Conservation (phyloP, 2,329 filamentous ascomycete genomes). For the Talaromyces sp. region DNA sequence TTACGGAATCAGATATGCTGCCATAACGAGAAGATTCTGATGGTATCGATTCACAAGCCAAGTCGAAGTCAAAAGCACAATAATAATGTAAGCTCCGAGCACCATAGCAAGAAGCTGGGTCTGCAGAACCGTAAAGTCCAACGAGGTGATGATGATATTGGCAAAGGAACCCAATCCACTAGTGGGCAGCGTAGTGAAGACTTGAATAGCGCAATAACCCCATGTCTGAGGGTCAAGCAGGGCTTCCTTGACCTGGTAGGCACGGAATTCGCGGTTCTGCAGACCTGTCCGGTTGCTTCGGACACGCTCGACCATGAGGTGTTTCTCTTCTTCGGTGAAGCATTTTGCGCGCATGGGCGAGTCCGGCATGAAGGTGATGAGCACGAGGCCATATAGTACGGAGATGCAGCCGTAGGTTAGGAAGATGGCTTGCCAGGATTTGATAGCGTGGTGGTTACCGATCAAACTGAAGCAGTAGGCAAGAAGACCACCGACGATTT, state of each 20-base stretch:
- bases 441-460: conserved; percentile 49
- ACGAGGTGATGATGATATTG: conserved; percentile 69
- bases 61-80: conserved; percentile 62
- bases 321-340: conserved; percentile 64
- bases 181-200: conserved; percentile 71
- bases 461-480: conserved; percentile 57
- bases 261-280: conserved; percentile 54
- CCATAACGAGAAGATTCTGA: conserved; percentile 68
- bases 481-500: conserved; percentile 67
- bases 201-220: conserved; percentile 62
- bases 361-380: conserved; percentile 63
- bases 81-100: conserved; percentile 68
- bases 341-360: conserved; percentile 69
- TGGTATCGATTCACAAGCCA: conserved; percentile 65
- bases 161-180: conserved; percentile 70
- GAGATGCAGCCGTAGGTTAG: conserved; percentile 62
- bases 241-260: conserved; percentile 55
- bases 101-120: conserved; percentile 72
- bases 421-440: conserved; percentile 68
- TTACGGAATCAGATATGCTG: conserved; percentile 62
- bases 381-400: conserved; percentile 62
- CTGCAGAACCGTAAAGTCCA: conserved; percentile 63
- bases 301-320: conserved; percentile 59
- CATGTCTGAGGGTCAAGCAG: conserved; percentile 64
- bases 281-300: conserved; percentile 60